Conservation (phyloP, 2,329 filamentous ascomycete species). For the Fusarium newnesense region DNA sequence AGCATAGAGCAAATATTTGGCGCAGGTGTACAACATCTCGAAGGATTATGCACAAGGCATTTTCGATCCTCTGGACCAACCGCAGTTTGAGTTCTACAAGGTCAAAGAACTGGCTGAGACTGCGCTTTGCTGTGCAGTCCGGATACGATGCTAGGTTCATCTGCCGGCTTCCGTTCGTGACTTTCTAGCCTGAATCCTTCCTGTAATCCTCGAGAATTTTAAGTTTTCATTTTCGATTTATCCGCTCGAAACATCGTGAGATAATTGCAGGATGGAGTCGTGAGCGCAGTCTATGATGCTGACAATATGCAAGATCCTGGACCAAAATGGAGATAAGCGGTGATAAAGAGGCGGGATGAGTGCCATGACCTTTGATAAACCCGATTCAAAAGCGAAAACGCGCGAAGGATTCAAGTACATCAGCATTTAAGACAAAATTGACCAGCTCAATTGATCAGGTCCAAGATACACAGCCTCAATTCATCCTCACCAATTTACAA, state of each 20-base stretch:
- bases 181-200: not conserved
- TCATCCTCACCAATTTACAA: not conserved
- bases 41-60: slow-evolving; percentile 3
- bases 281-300: slow-evolving; percentile 3
- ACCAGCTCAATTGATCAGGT: no score
- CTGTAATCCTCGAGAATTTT: not conserved
- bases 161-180: not conserved
- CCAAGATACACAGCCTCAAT: not conserved
- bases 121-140: not conserved
- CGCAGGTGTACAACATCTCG: not conserved
- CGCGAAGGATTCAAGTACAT: not conserved
- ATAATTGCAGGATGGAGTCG: not conserved
- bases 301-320: slow-evolving; percentile 1
- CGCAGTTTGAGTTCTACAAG: not conserved
- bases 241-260: not conserved
- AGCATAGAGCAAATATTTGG: slow-evolving; percentile 3
- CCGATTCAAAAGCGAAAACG: not conserved
- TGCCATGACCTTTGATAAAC: not conserved
- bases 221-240: rapidly evolving
- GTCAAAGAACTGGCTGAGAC: slow-evolving; percentile 6
- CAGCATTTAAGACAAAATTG: not conserved
- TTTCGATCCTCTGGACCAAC: not conserved
- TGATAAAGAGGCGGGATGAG: not conserved
- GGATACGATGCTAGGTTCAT: not conserved
- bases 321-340: slow-evolving; percentile 7